Evolutionary conservation across 805 yeast species (phyloP).

Genomic region (Yarrowia bubula): DNA sequence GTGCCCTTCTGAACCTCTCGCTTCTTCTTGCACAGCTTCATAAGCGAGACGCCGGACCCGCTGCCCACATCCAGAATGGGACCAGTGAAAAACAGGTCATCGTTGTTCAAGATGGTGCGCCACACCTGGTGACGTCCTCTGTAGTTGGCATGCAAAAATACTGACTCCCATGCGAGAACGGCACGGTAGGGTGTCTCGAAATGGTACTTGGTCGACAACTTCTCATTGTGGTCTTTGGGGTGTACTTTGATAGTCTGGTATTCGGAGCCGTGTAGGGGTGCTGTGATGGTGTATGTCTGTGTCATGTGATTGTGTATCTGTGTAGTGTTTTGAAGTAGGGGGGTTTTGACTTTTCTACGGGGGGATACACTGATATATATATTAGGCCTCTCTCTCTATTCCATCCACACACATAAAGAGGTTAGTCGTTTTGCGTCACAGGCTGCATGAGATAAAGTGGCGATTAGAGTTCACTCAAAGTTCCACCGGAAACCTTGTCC

Average conservation of each 20-base stretch:
- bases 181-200: slow-evolving; percentile 17
- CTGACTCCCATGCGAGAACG: slow-evolving; percentile 7
- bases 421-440: neutral
- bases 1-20: neutral
- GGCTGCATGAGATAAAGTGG: slow-evolving; percentile 23
- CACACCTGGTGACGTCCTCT: slow-evolving; percentile 12
- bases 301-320: slow-evolving; percentile 9
- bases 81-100: neutral
- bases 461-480: neutral
- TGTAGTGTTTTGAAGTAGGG: neutral
- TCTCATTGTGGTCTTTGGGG: slow-evolving; percentile 16
- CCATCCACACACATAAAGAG: neutral
- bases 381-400: neutral
- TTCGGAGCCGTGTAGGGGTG: slow-evolving; percentile 26
- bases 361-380: neutral
- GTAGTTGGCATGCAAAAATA: slow-evolving; percentile 21
- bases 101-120: neutral
- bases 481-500: neutral
- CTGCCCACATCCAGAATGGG: slow-evolving; percentile 17
- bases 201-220: slow-evolving; percentile 22
- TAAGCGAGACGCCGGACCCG: slow-evolving; percentile 8
- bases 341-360: neutral
- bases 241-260: slow-evolving; percentile 19
- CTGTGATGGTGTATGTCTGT: slow-evolving; percentile 7
- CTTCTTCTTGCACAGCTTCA: slow-evolving; percentile 22